A percentile compares a stretch with the other conserved stretches of the same genome.
phyloP scores from a whole-genome alignment of 2,329 filamentous ascomycete species.

The Gnomoniopsis sp. region DNA sequence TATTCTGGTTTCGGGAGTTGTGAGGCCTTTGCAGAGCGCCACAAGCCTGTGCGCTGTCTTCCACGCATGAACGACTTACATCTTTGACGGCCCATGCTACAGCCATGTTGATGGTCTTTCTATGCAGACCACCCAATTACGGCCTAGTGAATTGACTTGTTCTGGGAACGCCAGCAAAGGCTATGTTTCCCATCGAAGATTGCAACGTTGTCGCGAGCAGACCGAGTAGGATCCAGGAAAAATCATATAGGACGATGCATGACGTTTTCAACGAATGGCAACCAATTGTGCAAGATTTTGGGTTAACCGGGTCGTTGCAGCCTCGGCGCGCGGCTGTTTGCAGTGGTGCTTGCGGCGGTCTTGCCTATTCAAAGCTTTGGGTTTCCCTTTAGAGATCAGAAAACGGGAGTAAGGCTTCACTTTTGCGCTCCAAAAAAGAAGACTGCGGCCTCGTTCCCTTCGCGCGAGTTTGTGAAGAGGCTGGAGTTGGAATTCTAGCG shows the following conservation, averaged over 20 bases:
- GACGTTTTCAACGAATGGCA: not conserved
- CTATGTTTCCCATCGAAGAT: not conserved
- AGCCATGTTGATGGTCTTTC: conserved; percentile 11
- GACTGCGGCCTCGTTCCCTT: not conserved
- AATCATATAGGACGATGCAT: conserved; percentile 5
- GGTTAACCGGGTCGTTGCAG: not conserved
- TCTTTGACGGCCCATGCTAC: conserved; percentile 28
- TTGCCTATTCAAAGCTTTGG: not conserved
- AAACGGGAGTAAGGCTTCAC: not conserved
- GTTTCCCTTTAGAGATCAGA: not conserved
- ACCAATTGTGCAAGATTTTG: not conserved
- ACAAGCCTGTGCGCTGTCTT: not conserved
- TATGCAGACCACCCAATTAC: not conserved
- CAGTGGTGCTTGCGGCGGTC: not conserved
- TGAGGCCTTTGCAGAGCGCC: not conserved
- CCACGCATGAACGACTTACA: conserved; percentile 28
- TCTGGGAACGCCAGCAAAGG: not conserved
- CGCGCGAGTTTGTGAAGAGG: not conserved
- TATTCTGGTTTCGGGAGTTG: not conserved
- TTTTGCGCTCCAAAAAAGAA: not conserved
- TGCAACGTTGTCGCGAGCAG: not conserved
- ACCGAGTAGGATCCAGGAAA: not conserved
- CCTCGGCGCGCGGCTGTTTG: not conserved
- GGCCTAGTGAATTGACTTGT: not conserved
- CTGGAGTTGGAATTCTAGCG: not conserved